Conservation (phyloP, 2,329 filamentous ascomycete species). For the Colletotrichum zoysiae region DNA sequence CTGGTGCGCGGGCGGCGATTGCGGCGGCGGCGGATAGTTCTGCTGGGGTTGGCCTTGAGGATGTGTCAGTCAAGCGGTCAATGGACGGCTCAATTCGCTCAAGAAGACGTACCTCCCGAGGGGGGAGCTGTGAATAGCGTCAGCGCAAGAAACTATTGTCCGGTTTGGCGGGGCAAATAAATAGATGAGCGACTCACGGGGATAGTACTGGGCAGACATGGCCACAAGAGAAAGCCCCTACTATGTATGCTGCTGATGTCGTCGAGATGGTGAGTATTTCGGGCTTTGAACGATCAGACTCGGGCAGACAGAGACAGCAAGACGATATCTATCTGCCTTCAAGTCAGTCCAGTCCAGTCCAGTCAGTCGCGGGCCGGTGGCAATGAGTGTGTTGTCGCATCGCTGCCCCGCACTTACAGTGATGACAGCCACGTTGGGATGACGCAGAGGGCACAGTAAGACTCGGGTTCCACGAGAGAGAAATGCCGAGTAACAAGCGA, state of each 20-base stretch:
- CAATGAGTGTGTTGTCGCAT: constrained; percentile 20
- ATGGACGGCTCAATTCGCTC: not conserved
- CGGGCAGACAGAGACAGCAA: not conserved
- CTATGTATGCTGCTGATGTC: constrained; percentile 1
- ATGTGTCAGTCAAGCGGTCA: constrained; percentile 26
- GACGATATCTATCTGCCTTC: constrained; percentile 24
- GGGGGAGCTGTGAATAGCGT: constrained; percentile 34
- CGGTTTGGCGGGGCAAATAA: constrained; percentile 18
- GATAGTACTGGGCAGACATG: constrained; percentile 41
- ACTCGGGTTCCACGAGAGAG: constrained; percentile 5
- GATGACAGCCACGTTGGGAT: constrained; percentile 3
- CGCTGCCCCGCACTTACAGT: constrained; percentile 39
- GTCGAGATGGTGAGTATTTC: not conserved
- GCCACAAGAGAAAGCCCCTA: not conserved
- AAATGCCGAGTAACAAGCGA: not conserved
- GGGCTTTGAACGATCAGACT: not conserved
- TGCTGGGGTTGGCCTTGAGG: constrained; percentile 47
- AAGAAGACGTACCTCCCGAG: constrained; percentile 31
- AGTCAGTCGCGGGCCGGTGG: constrained; percentile 3
- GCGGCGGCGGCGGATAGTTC: constrained; percentile 61
- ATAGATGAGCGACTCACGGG: constrained; percentile 31
- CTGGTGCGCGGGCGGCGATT: constrained; percentile 60
- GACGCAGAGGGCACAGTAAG: constrained; percentile 1
- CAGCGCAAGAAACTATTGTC: constrained; percentile 20
- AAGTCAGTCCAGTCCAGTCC: constrained; percentile 10